phyloP scores from a whole-genome alignment of 768 basidiomycete genomes.

The Mycena alexandri region DNA sequence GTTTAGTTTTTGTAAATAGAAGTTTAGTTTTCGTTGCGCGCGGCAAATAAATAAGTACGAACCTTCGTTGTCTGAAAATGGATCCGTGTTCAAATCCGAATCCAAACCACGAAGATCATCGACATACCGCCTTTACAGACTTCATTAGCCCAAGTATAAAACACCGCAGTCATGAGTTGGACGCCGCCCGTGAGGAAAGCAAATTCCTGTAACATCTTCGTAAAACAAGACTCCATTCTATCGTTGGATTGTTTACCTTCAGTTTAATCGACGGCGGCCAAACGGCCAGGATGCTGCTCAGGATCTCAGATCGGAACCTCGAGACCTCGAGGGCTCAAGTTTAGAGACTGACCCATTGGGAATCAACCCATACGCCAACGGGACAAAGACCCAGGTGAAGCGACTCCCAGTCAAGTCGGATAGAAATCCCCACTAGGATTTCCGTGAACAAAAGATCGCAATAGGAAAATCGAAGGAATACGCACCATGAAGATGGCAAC shows the following conservation, averaged over 20 bases:
- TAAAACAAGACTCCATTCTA: not conserved
- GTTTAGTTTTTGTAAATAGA: not conserved
- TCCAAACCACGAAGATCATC: not conserved
- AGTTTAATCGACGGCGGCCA: conserved; percentile 41
- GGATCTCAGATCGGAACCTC: not conserved
- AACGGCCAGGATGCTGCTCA: conserved; percentile 39
- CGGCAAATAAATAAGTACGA: not conserved
- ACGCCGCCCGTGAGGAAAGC: conserved; percentile 44
- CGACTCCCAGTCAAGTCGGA: conserved; percentile 43
- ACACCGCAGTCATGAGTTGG: conserved; percentile 45
- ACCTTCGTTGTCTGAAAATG: conserved; percentile 40
- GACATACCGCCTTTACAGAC: conserved; percentile 32
- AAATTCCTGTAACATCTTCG: conserved; percentile 26
- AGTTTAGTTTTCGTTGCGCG: not conserved
- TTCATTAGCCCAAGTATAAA: conserved; percentile 45
- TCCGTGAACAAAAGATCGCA: not conserved
- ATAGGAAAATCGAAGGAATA: not conserved
- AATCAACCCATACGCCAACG: conserved; percentile 36
- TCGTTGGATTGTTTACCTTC: conserved; percentile 24
- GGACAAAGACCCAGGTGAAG: conserved; percentile 43
- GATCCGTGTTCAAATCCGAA: conserved; percentile 7
- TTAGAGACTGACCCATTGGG: conserved; percentile 27
- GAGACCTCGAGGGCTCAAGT: conserved; percentile 19
- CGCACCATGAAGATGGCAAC: conserved; percentile 40
- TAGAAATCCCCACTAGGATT: conserved; percentile 40